Evolutionary conservation across 352 stramenopile genomes (phyloP), one percentile per base, ranked within the genome.

Genomic region (Pythium pyrilobum): DNA sequence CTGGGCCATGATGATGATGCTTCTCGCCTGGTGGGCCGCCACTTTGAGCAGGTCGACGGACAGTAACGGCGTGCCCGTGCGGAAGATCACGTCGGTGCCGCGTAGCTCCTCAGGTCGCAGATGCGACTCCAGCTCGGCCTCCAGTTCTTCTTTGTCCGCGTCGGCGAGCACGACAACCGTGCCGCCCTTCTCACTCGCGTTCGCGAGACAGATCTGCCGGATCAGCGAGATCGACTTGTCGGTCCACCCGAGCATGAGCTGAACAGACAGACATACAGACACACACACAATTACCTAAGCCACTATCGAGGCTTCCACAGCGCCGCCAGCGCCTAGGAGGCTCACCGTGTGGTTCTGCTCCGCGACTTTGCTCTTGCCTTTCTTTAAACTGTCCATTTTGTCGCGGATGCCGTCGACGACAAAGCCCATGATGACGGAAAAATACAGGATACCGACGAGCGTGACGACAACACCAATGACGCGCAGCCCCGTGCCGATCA

Each of bases 351-450:
- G 87, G 15, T 74, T 71, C 7, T 75, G 53, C 52, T 96, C 87
- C 1, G 89, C 80, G 2, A 96, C 76, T 36, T 83, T 76, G 16
- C 71, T 88, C 27, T 89, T 89, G 16, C 87, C 87, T 67, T 93
- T 91, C 52, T 96, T 96, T 4, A 96, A 52, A 34, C 74, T 87
- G 46, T 96, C 84, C 64, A 96, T 89, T 52, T 92, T 90, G 6
- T 81, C 85, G 18, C 76, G 80, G 71, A 96, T 94, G 11, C 66
- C 77, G 36, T 96, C 86, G 12, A 91, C 85, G 4, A 96, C 81
- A 29, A 96, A 95, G 25, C 86, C 87, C 71, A 96, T 89, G 52
- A 96, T 93, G 12, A 96, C 80, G 16, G 84, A 90, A 48, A 95
- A 94, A 54, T 95, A 89, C 15, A 96, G 52, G 45, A 95, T 86